phyloP scores from a whole-genome alignment of 2,329 filamentous ascomycete genomes.

The Cytospora mali region DNA sequence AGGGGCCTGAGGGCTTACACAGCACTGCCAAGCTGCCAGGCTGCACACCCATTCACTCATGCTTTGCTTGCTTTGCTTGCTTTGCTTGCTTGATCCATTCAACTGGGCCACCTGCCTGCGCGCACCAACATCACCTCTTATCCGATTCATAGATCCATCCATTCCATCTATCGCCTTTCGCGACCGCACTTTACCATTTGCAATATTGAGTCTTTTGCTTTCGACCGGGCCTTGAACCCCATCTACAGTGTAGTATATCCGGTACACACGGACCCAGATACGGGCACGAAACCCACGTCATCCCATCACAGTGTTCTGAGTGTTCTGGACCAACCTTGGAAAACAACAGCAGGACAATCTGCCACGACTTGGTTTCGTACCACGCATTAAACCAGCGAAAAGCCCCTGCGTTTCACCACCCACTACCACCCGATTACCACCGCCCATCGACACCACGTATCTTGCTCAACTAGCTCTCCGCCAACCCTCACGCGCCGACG shows the following conservation, averaged over 20 bases:
- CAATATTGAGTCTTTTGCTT: too few relatives aligned
- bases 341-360: neutral
- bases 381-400: conserved; percentile 15
- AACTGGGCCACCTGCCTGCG: too few relatives aligned
- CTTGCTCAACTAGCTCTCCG: neutral
- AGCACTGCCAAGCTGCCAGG: neutral
- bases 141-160: neutral
- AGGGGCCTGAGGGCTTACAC: too few relatives aligned
- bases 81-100: too few relatives aligned
- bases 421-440: neutral
- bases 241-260: neutral
- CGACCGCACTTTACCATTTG: neutral
- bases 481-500: conserved; percentile 12
- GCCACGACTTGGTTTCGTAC: neutral
- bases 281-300: conserved; percentile 1
- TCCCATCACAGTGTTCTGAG: too few relatives aligned
- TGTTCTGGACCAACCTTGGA: neutral
- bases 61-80: too few relatives aligned
- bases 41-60: neutral
- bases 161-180: neutral
- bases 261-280: neutral
- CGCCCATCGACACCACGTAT: neutral
- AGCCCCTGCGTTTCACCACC: conserved; percentile 9
- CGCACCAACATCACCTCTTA: neutral
- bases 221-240: neutral